Evolutionary conservation across 164 flowering plant genomes (phyloP), one percentile per base, ranked within the genome.

Genomic region (Dillenia turbinata): DNA sequence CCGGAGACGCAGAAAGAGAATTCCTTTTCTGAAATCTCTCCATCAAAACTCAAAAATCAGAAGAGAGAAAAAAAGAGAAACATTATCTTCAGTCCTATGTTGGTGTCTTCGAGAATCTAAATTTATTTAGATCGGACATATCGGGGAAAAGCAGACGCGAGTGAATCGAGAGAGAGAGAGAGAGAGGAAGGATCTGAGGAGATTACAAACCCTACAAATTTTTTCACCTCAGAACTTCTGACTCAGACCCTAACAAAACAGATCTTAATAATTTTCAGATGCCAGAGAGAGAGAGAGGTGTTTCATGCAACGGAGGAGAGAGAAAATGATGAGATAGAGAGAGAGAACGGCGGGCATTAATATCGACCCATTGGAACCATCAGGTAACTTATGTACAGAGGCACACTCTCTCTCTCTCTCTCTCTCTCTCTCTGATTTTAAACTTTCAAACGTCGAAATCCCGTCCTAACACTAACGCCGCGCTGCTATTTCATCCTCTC

Each of bases 11-110:
- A 44, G 26, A 65, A 56, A 44, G 47, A 12, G 69, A 62, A 66
- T 67, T 70, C 69, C 55, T 65, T 19, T 16, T 69, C 47, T 69
- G 66, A 54, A 67, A 58, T 13, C 67, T 54, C 64, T 74, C 77
- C 82, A 80, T 80, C 19, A 22, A 40, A 59, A 57, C 43, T 48
- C 68, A 58, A 13, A 44, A 15, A 49, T 9, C 15, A 47, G 17
- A 11, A 66, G 40, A 26, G 14, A 55, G n/a, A 56, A 55, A 13
- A 59, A 67, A 44, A 59, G 6, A 19, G 22, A 33, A 60, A 52
- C 24, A 24, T 47, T 58, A 58, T 33, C 40, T 33, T 33, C 40
- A 5, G 7, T 33, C 40, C 40, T 33, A 33, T 4, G 40, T 33
- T 33, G 40, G 40, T 5, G 40, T 33, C 40, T 33, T 33, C 40